phyloP scores from a whole-genome alignment of 768 basidiomycete genomes.

The Boletus barrowsii region DNA sequence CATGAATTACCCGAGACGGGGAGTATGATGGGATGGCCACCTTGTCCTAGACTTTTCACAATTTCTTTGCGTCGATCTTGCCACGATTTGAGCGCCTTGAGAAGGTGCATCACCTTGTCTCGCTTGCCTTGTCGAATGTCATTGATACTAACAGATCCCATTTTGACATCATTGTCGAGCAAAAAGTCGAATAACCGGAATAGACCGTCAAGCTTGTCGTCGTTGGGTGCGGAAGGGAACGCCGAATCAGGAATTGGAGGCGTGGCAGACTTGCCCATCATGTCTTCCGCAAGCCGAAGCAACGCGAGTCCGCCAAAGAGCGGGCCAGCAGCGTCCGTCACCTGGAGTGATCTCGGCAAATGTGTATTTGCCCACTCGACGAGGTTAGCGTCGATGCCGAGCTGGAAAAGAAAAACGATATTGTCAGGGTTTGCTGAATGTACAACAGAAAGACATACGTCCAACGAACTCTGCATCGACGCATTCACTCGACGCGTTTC shows the following conservation, averaged over 20 bases:
- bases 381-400: constrained; percentile 47
- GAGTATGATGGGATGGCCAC: constrained; percentile 15
- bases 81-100: constrained; percentile 76
- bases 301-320: constrained; percentile 72
- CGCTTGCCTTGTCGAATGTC: constrained; percentile 82
- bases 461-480: constrained; percentile 23
- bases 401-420: background rate
- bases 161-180: constrained; percentile 87
- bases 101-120: constrained; percentile 76
- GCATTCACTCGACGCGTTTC: constrained; percentile 50
- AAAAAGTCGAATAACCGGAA: constrained; percentile 91
- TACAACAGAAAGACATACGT: constrained; percentile 6
- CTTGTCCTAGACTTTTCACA: constrained; percentile 48
- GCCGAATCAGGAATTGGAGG: constrained; percentile 77
- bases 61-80: constrained; percentile 69
- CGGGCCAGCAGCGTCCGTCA: constrained; percentile 42
- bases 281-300: constrained; percentile 80
- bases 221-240: constrained; percentile 63
- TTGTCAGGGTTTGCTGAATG: background rate
- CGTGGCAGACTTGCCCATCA: constrained; percentile 60
- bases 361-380: constrained; percentile 89
- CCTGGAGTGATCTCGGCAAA: constrained; percentile 62
- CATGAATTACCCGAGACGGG: constrained; percentile 3
- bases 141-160: constrained; percentile 91
- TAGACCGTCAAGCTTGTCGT: constrained; percentile 83